Evolutionary conservation across 208 protist genomes (phyloP), one percentile per base, ranked within the genome.

Genomic region (Strigomonas oncopelti): DNA sequence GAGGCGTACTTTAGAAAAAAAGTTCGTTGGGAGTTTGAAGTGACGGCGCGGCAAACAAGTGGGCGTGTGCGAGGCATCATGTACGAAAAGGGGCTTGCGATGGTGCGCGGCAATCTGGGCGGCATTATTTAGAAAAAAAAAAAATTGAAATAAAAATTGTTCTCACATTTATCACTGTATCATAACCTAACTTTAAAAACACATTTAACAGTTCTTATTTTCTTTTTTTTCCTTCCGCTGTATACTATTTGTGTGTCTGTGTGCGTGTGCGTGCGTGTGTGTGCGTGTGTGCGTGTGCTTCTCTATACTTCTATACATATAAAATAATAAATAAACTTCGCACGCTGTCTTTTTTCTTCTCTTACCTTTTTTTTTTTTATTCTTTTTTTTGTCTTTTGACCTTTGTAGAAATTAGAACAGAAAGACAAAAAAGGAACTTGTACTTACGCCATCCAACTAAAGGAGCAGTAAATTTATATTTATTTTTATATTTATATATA

Each of bases 21-120:
- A 75, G 72, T 96, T 54, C 81, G 88, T 4, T 75, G 81, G 25
- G 91, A 96, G 77, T 92, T 94, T 72, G 85, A 93, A 70, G 87
- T 96, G 51, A 96, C 88, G 1, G 80, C 91, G 22, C 76, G 86
- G 34, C 86, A 90, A 65, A 94, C 91, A 2, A 93, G 88, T 72
- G 83, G 83, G 14, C 72, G 91, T 5, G 91, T 96, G 69, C 82
- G 91, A 1, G 91, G 91, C 11, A 88, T 94, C 45, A 96, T 96
- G 91, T 96, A 81, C 63, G 91, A 96, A 75, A 90, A 90, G 71
- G 91, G 91, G 0, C 71, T 82, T 2, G 94, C 88, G 87, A 82
- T 94, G 81, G 42, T 87, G 58, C 67, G 81, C 27, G 93, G 94
- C 61, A 75, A 85, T 25, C 75, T 96, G 8, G 91, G 91, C 34